phyloP scores from a whole-genome alignment of 148 eudicot species.

The Rhododendron simsii region DNA sequence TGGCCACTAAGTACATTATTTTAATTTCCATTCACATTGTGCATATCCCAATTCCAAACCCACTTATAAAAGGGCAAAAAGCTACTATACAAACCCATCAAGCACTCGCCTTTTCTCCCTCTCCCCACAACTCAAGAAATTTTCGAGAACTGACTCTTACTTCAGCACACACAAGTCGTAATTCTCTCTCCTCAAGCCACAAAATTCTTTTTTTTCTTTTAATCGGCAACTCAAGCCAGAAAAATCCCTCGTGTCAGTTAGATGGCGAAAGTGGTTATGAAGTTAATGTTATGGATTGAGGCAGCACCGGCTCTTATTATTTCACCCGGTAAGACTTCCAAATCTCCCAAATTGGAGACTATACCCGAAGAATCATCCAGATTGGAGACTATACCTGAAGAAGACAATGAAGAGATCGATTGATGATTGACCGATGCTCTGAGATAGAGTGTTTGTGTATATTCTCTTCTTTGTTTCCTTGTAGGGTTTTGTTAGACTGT shows the following conservation, averaged over 20 bases:
- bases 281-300: neutral
- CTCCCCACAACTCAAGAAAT: neutral
- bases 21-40: neutral
- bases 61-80: neutral
- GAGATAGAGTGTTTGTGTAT: neutral
- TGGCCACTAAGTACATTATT: neutral
- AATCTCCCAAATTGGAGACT: neutral
- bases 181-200: neutral
- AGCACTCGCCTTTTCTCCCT: neutral
- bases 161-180: neutral
- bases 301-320: neutral
- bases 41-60: neutral
- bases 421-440: neutral
- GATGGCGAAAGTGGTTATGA: neutral
- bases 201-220: neutral
- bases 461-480: neutral
- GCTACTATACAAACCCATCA: neutral
- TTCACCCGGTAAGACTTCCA: neutral
- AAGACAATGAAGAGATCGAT: neutral
- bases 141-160: neutral
- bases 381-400: slow-evolving; percentile 1
- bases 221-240: neutral
- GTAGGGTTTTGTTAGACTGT: neutral
- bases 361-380: neutral
- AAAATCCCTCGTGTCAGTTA: neutral